Conservation (phyloP, 306 rosid species). For the Castanea sativa region DNA sequence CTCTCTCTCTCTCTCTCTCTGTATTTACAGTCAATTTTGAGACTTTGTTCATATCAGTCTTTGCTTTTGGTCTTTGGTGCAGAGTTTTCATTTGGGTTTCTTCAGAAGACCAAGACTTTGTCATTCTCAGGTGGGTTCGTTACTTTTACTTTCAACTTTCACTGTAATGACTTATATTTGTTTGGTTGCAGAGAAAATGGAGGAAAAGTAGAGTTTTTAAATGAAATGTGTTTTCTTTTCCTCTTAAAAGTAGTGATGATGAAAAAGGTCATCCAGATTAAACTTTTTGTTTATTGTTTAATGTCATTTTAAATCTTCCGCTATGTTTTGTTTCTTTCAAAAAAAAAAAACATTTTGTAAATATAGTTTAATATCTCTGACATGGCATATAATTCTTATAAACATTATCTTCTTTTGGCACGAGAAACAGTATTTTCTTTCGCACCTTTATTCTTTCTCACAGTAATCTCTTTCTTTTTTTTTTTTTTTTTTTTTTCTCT, state of each 20-base stretch:
- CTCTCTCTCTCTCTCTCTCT: conserved; percentile 1
- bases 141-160: background rate
- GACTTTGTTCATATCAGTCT: background rate
- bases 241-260: background rate
- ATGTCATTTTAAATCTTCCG: background rate
- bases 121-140: conserved; percentile 28
- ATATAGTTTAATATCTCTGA: no score
- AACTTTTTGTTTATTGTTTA: background rate
- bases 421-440: no score
- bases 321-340: background rate
- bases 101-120: background rate
- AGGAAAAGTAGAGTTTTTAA: background rate
- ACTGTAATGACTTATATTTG: background rate
- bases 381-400: no score
- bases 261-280: background rate
- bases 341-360: no score
- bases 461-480: no score
- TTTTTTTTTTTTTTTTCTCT: no score
- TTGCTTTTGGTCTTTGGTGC: conserved; percentile 2
- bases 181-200: background rate
- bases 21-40: background rate
- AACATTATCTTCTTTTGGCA: no score
- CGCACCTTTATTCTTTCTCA: no score
- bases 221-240: background rate
- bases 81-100: conserved; percentile 21